Evolutionary conservation across 2,329 filamentous ascomycete genomes (phyloP), one percentile per base, ranked within the genome.

Genomic region (Curvularia sp.): DNA sequence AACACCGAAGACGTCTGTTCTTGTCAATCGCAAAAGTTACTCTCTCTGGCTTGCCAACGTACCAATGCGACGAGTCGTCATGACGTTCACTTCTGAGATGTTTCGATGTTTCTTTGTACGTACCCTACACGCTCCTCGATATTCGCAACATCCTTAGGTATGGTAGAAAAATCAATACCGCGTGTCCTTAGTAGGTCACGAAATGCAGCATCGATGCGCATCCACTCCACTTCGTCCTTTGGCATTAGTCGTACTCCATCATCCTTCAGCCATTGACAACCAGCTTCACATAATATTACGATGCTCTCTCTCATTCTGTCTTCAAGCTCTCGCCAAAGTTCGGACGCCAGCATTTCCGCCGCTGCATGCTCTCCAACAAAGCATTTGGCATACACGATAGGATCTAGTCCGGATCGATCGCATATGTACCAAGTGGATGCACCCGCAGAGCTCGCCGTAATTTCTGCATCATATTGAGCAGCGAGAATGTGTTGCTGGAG

Each of bases 331-430:
- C 24, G 22, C 78, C 77, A 80, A 8, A 50, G 57, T 46, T 22
- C 61, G 35, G 62, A 58, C 2, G 49, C 51, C 15, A 76, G 42
- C 55, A 80, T 63, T 0, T 56, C 41, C 0, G 48, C 31, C 0
- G 68, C 72, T 1, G 69, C 69, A 3, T 67, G 68, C 2, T 57
- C 39, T 1, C 74, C 70, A 1, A 74, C 72, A 49, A 76, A 76
- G 31, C 67, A 48, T 8, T 58, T 57, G 0, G 79, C 72, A 53
- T 82, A 82, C 5, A 75, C 74, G n/a, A 82, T 60, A 1, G 79
- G 77, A 55, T 82, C 79, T 2, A 80, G 54, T 1, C 77, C 78
- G 1, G 80, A 82, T 7, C 80, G 75, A 62, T 82, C 80, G 7
- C 77, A 79, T 46, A 82, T 76, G 53, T 79, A 77, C 76, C 76